These are phyloP conservation scores for Hagleromyces aurorensis DNA, from an alignment of 805 yeast species.

Conservation along the genomic window DNA sequence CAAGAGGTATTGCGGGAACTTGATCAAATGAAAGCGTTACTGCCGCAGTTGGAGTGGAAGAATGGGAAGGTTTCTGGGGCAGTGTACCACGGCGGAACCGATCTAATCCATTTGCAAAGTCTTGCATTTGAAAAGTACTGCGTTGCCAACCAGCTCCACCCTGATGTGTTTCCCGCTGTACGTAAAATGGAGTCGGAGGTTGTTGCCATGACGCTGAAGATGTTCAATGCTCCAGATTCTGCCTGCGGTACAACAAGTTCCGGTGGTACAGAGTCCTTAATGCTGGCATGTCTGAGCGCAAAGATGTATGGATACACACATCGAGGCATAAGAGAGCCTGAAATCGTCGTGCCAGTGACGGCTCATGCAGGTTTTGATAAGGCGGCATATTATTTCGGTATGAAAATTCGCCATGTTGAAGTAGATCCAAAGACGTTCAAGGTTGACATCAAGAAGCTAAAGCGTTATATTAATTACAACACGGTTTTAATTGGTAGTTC, in stretches of 20 bases:
- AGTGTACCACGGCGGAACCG: constrained; percentile 92
- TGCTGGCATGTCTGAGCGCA: constrained; percentile 83
- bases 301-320: constrained; percentile 59
- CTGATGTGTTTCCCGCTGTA: constrained; percentile 94
- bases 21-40: constrained; percentile 34
- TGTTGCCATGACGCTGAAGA: constrained; percentile 76
- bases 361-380: constrained; percentile 94
- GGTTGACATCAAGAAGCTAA: constrained; percentile 58
- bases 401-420: constrained; percentile 74
- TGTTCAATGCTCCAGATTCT: constrained; percentile 69
- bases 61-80: constrained; percentile 89
- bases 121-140: constrained; percentile 68
- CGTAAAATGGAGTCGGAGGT: constrained; percentile 95
- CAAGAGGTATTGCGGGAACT: constrained; percentile 43
- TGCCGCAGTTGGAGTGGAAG: constrained; percentile 75
- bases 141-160: constrained; percentile 91
- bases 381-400: constrained; percentile 85
- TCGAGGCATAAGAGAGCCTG: constrained; percentile 63
- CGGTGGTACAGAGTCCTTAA: constrained; percentile 92
- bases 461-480: constrained; percentile 59
- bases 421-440: constrained; percentile 58
- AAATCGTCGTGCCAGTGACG: constrained; percentile 81
- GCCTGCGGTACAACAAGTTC: constrained; percentile 77
- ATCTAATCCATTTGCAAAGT: constrained; percentile 64
- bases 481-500: constrained; percentile 86